Evolutionary conservation across 1,284 basidiomycete genomes (phyloP).

Genomic region (Moniliella sp.): DNA sequence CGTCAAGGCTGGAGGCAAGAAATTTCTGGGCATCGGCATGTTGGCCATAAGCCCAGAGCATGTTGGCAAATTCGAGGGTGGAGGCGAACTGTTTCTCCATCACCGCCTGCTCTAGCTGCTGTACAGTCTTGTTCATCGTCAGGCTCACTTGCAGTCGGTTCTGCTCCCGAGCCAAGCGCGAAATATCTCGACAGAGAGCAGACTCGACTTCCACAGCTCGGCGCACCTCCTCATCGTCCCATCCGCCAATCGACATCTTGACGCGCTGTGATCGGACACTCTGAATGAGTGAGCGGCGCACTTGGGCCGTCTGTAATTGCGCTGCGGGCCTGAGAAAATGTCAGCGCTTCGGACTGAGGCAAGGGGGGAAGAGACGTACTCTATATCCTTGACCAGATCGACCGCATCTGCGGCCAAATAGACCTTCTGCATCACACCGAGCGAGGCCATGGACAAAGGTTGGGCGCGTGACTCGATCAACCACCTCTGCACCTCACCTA

Average conservation of each 20-base stretch:
- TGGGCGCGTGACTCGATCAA: neutral
- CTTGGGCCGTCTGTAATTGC: too few relatives aligned
- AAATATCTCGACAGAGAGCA: neutral
- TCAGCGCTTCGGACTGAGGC: too few relatives aligned
- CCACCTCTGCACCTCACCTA: neutral
- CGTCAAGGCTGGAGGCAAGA: neutral
- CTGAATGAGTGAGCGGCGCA: neutral
- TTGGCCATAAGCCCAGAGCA: slow-evolving; percentile 53
- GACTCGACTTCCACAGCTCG: neutral
- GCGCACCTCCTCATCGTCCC: neutral
- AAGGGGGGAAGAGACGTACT: too few relatives aligned
- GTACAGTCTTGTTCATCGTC: neutral
- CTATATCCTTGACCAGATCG: too few relatives aligned
- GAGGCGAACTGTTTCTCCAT: neutral
- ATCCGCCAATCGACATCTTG: neutral
- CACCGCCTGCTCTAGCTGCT: neutral
- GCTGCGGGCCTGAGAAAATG: too few relatives aligned
- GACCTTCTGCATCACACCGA: too few relatives aligned
- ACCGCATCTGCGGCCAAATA: too few relatives aligned
- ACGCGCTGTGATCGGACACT: neutral
- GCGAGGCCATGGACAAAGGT: too few relatives aligned
- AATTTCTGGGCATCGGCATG: neutral
- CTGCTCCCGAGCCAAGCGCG: neutral
- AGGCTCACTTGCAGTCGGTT: neutral
- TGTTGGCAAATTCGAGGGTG: slow-evolving; percentile 53